phyloP scores from a whole-genome alignment of 805 yeast species.

The Kodamaea kakaduensis region DNA sequence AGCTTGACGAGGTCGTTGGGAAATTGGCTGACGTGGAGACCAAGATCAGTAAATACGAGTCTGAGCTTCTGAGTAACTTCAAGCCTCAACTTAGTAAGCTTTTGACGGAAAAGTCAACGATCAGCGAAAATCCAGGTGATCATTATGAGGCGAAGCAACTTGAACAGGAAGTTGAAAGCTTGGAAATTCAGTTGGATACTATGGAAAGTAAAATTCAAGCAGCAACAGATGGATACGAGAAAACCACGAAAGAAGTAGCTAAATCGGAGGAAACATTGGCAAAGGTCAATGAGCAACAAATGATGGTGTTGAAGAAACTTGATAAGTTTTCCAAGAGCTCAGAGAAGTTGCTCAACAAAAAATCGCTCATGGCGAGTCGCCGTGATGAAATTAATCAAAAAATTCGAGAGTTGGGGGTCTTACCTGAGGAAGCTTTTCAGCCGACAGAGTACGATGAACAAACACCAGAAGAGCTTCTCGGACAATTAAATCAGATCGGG shows the following conservation, averaged over 20 bases:
- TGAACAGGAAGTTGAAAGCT: slow-evolving; percentile 22
- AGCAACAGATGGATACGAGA: slow-evolving; percentile 25
- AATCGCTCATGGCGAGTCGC: slow-evolving; percentile 53
- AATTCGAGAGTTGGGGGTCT: slow-evolving; percentile 79
- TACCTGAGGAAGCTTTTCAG: slow-evolving; percentile 80
- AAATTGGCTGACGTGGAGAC: slow-evolving; percentile 45
- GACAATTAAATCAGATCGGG: slow-evolving; percentile 50
- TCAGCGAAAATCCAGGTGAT: slow-evolving; percentile 6
- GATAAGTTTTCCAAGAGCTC: slow-evolving; percentile 60
- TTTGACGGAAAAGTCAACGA: slow-evolving; percentile 4
- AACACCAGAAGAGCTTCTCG: slow-evolving; percentile 51
- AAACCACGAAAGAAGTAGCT: slow-evolving; percentile 26
- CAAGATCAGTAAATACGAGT: slow-evolving; percentile 41
- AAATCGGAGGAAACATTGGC: slow-evolving; percentile 39
- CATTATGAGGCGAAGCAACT: slow-evolving; percentile 13
- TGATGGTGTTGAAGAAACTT: slow-evolving; percentile 47
- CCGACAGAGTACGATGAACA: slow-evolving; percentile 34
- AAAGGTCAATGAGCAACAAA: slow-evolving; percentile 56
- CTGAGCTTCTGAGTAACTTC: slow-evolving; percentile 57
- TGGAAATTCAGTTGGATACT: slow-evolving; percentile 24
- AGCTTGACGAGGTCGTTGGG: slow-evolving; percentile 39
- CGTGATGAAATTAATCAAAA: slow-evolving; percentile 69
- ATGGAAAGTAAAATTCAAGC: slow-evolving; percentile 25
- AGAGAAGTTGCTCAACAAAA: slow-evolving; percentile 62
- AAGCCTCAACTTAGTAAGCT: slow-evolving; percentile 41